Conservation (phyloP, 2,329 filamentous ascomycete genomes). For the Talaromyces sp. region DNA sequence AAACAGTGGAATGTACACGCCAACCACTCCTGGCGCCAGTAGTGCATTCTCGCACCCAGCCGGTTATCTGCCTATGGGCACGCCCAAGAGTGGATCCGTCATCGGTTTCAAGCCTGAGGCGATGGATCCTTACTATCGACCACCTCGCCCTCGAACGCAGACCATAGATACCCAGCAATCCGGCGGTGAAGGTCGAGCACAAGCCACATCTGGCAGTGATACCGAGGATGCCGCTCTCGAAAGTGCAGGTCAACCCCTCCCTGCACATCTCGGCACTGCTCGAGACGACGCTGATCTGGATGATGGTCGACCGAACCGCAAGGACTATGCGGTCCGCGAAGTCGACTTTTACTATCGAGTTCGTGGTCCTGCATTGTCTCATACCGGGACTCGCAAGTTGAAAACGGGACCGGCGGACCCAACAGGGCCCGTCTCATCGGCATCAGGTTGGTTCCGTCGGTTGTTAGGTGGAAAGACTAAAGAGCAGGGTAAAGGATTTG, state of each 20-base stretch:
- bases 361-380: constrained; percentile 81
- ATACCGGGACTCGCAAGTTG: constrained; percentile 75
- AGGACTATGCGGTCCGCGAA: constrained; percentile 90
- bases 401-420: constrained; percentile 95
- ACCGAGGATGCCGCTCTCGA: constrained; percentile 26
- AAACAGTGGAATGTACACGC: constrained; percentile 62
- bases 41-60: constrained; percentile 71
- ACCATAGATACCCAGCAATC: constrained; percentile 46
- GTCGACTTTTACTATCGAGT: constrained; percentile 97
- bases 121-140: constrained; percentile 84
- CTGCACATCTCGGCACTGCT: constrained; percentile 55
- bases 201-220: constrained; percentile 39
- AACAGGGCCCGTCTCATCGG: constrained; percentile 83
- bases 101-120: constrained; percentile 42
- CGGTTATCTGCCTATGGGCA: constrained; percentile 50
- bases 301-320: constrained; percentile 55
- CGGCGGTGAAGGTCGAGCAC: constrained; percentile 35
- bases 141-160: constrained; percentile 69
- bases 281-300: constrained; percentile 56
- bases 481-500: constrained; percentile 93
- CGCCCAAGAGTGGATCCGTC: constrained; percentile 44
- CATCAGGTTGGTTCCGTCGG: constrained; percentile 82
- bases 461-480: constrained; percentile 82
- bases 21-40: constrained; percentile 70
- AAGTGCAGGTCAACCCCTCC: constrained; percentile 49